phyloP scores from a whole-genome alignment of 805 yeast genomes.

The Sporopachydermia lactativora region DNA sequence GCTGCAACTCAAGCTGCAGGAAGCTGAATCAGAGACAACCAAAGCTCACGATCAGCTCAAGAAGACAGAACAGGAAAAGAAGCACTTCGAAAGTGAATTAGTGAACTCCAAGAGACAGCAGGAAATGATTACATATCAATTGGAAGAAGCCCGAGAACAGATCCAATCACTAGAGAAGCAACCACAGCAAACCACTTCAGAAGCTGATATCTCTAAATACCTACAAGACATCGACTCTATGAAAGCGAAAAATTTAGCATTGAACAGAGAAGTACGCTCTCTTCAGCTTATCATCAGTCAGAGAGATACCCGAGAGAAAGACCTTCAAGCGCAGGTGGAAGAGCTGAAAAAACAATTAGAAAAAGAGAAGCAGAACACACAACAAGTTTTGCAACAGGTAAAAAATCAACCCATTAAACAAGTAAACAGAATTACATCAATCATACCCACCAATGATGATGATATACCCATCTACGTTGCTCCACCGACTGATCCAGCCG shows the following conservation, averaged over 20 bases:
- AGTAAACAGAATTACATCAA: neutral
- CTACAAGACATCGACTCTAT: neutral
- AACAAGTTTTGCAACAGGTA: neutral
- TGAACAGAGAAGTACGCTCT: neutral
- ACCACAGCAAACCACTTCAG: neutral
- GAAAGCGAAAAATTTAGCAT: neutral
- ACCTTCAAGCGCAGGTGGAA: neutral
- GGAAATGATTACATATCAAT: conserved; percentile 14
- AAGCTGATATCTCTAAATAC: neutral
- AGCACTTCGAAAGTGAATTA: conserved; percentile 6
- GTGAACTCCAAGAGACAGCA: conserved; percentile 7
- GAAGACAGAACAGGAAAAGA: conserved; percentile 2
- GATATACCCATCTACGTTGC: neutral
- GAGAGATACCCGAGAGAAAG: neutral
- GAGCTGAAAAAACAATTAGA: neutral
- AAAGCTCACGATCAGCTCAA: conserved; percentile 1
- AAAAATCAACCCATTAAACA: conserved; percentile 2
- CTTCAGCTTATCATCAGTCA: neutral
- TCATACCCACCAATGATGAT: neutral
- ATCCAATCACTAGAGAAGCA: conserved; percentile 5
- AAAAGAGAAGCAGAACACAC: neutral
- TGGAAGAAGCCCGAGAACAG: conserved; percentile 21
- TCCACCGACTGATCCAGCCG: conserved; percentile 42
- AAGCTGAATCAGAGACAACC: conserved; percentile 5
- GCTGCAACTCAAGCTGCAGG: neutral